Base-by-base conservation (phyloP, 805 yeast genomes). In the Ogataea saltuana region DNA sequence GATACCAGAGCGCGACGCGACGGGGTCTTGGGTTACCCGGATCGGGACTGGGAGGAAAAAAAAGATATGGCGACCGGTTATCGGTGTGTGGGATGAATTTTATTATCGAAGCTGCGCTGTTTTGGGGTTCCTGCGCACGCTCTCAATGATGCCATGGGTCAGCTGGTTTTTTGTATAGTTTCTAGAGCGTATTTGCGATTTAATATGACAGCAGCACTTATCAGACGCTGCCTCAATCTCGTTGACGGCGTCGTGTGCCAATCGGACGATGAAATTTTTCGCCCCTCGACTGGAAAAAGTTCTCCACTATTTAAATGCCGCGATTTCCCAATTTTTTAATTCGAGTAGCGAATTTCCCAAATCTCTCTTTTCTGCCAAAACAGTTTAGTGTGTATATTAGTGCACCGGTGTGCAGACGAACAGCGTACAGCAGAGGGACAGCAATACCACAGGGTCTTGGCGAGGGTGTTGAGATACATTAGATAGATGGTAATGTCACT, bases 401-500 rank as follows among this genome's bases (percentile, higher is more conserved):
- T 29, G 30, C 30, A 17, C 30, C n/a, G 30, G 30, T 25, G 39
- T 25, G 30, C 39, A 34, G 30, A 21, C 27, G n/a, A 21, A 33
- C 37, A 13, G 17, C 30, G 17, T 12, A 25, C 39, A 35, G 30
- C 39, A 35, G 36, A 33, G 30, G 9, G 12, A 25, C 17, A 17
- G 17, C 13, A 17, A 17, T 35, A 35, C 22, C 39, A 35, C 25
- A 25, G 27, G 16, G 27, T 28, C 33, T 28, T 26, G 40, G 32
- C 40, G 33, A 27, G 33, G 33, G 33, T 25, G 38, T 23, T 34
- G 28, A 34, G 29, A 34, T 13, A 20, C 21, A 33, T 15, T 23
- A 13, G 23, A 32, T 50, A 39, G 44, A 52, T 53, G 60, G 59
- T 58, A 40, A 56, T 58, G 60, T 51, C 61, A 44, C 50, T 58